phyloP scores from a whole-genome alignment of 73 alveolate genomes.

The Tetrahymena borealis region DNA sequence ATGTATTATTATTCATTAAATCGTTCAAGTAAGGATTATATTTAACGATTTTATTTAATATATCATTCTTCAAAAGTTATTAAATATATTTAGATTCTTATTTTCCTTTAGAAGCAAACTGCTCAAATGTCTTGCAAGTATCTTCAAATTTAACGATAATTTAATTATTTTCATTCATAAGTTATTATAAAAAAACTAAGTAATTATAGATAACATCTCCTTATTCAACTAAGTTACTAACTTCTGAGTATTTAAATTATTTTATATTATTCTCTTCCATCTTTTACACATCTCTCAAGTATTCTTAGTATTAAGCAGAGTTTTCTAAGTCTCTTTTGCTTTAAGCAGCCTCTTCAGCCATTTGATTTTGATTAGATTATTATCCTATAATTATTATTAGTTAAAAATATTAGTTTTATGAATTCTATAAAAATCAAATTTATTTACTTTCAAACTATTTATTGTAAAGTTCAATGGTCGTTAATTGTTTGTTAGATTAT shows the following conservation, averaged over 20 bases:
- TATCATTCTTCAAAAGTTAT: background rate
- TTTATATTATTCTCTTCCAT: background rate
- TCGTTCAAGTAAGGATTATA: background rate
- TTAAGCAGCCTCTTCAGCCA: background rate
- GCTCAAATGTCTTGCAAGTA: background rate
- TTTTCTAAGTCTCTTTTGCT: background rate
- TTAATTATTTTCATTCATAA: background rate
- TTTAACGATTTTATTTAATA: background rate
- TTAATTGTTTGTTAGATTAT: background rate
- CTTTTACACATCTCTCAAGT: background rate
- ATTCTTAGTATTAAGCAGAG: background rate
- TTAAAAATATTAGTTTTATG: no score
- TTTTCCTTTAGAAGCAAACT: background rate
- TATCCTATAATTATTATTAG: background rate
- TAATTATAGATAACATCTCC: background rate
- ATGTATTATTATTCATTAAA: background rate
- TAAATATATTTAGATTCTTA: background rate
- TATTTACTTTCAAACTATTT: background rate
- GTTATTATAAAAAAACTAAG: background rate
- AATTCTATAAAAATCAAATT: background rate
- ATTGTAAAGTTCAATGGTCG: background rate
- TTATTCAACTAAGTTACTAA: background rate
- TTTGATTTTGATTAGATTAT: background rate
- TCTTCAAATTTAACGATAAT: background rate
- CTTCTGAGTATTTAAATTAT: background rate